Conservation (phyloP, 495 filamentous ascomycete genomes). For the Aspergillus heteromorphus region DNA sequence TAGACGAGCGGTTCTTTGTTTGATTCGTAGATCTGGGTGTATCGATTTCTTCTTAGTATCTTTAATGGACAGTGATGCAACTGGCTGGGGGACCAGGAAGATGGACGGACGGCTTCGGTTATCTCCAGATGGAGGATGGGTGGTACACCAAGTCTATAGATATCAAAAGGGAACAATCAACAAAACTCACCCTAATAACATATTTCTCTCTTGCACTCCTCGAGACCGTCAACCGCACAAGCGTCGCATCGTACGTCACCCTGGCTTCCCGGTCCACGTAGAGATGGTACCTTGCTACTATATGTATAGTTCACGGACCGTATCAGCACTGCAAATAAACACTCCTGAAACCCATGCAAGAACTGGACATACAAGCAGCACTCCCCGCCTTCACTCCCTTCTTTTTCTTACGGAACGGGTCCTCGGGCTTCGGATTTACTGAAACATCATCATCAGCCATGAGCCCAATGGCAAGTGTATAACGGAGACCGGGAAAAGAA, state of each 20-base stretch:
- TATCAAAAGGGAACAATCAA: not conserved
- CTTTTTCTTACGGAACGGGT: conserved; percentile 3
- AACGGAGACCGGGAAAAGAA: not conserved
- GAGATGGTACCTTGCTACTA: conserved; percentile 22
- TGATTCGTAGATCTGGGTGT: conserved; percentile 47
- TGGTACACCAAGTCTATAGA: not conserved
- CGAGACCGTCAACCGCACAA: conserved; percentile 12
- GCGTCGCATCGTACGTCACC: conserved; percentile 13
- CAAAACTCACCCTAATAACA: conserved; percentile 24
- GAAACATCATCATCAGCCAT: conserved; percentile 1
- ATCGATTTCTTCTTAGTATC: not conserved
- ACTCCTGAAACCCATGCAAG: not conserved
- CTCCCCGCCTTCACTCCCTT: conserved; percentile 1
- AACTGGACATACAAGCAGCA: not conserved
- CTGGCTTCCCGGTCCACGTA: conserved; percentile 14
- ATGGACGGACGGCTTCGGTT: too few relatives aligned
- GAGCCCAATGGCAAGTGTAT: not conserved
- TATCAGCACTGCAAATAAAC: not conserved
- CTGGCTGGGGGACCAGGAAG: too few relatives aligned
- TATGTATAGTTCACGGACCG: not conserved
- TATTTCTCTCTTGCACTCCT: conserved; percentile 21
- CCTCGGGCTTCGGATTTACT: not conserved
- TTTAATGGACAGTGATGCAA: not conserved
- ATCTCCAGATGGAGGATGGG: too few relatives aligned
- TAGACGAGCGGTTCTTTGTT: conserved; percentile 43